phyloP scores from a whole-genome alignment of 2,329 filamentous ascomycete species.

The Xenoacremonium recifei region DNA sequence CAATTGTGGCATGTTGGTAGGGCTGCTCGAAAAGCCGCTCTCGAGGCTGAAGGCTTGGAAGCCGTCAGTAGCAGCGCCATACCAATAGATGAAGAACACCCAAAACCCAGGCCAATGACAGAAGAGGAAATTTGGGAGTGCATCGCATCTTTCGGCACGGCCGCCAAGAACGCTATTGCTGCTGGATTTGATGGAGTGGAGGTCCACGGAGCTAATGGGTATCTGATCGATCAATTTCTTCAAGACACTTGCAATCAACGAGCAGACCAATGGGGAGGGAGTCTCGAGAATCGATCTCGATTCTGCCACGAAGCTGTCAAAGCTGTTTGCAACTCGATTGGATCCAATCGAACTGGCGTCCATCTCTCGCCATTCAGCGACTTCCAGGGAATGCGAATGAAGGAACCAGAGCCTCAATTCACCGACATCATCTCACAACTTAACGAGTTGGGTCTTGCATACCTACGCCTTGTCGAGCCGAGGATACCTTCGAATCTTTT shows the following conservation, averaged over 20 bases:
- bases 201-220: constrained; percentile 56
- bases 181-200: constrained; percentile 73
- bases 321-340: constrained; percentile 39
- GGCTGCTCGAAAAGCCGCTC: neutral
- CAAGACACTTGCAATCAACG: constrained; percentile 49
- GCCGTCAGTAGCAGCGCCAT: constrained; percentile 20
- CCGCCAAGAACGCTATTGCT: constrained; percentile 52
- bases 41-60: neutral
- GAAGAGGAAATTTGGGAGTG: constrained; percentile 61
- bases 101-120: constrained; percentile 62
- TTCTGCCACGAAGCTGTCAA: constrained; percentile 50
- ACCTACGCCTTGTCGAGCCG: constrained; percentile 61
- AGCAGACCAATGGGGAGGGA: constrained; percentile 52
- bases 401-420: constrained; percentile 63
- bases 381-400: constrained; percentile 65
- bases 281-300: constrained; percentile 49
- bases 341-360: constrained; percentile 52
- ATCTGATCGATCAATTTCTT: constrained; percentile 61
- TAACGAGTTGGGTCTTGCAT: constrained; percentile 54
- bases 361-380: constrained; percentile 59
- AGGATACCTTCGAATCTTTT: too few relatives aligned
- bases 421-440: constrained; percentile 52
- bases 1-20: neutral
- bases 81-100: constrained; percentile 43
- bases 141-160: constrained; percentile 55